A percentile compares a stretch with the other conserved stretches of the same genome.
Conservation (phyloP, 257 asterid species). For the Solanum bulbocastanum region DNA sequence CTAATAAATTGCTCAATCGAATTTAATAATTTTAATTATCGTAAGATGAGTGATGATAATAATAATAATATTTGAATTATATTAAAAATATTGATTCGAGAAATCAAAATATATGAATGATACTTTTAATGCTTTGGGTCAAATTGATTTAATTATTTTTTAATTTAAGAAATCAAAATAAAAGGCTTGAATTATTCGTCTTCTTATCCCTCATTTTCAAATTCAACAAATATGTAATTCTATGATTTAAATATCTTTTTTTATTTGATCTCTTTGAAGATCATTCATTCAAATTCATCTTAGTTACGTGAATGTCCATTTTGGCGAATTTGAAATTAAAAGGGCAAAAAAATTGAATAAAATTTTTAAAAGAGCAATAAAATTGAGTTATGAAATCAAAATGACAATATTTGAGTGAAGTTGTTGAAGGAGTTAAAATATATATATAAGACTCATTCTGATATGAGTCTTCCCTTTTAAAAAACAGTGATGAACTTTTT, state of each 20-base stretch:
- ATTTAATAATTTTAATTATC: neutral
- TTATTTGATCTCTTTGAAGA: neutral
- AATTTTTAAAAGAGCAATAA: too few relatives aligned
- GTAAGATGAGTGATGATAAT: too few relatives aligned
- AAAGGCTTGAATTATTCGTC: neutral
- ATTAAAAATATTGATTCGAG: too few relatives aligned
- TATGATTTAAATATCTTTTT: neutral
- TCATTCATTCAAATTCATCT: neutral
- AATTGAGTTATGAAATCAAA: too few relatives aligned
- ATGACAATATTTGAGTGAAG: too few relatives aligned
- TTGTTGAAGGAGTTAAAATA: too few relatives aligned
- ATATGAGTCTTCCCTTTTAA: too few relatives aligned
- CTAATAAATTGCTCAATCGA: neutral
- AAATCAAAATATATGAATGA: neutral
- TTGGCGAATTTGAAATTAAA: fast-evolving
- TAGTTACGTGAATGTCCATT: neutral
- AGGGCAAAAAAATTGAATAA: fast-evolving
- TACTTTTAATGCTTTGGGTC: neutral
- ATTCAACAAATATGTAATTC: neutral
- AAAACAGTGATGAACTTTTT: neutral
- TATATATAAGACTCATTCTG: too few relatives aligned
- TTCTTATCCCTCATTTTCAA: neutral
- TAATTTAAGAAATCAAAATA: neutral
- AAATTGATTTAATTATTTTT: too few relatives aligned
- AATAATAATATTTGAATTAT: too few relatives aligned